Evolutionary conservation across 2,329 filamentous ascomycete species (phyloP), one percentile per base, ranked within the genome.

Genomic region (Fusarium nygamai): DNA sequence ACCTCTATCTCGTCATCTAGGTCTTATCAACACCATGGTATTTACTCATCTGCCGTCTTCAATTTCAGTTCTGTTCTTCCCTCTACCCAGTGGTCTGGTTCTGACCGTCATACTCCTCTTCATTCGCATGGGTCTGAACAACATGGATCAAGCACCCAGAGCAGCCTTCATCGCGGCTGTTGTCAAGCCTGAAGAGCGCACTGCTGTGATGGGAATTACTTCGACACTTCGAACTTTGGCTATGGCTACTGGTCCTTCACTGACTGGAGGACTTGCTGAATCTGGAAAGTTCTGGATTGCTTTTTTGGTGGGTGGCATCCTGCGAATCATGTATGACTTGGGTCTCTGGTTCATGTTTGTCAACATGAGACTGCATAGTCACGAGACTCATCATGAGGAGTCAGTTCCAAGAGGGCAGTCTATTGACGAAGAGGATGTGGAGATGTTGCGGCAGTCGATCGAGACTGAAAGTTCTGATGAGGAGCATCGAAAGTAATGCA

Each of bases 121-220:
- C 33, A 79, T 92, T 27, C 86, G 91, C 10, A 85, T 90, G 6
- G 89, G 89, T 0, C 83, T 93, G 50, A 92, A 92, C 76, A 90
- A 88, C 71, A 92, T 93, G 90, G 91, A 93, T 71, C 91, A 93
- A 82, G 91, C 89, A 0, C 91, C 91, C 0, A 85, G 91, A 5
- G 84, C 90, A 2, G 91, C 91, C 0, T 89, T 93, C 65, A 92
- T 93, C 57, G 90, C 91, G 2, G 90, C 90, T 1, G 89, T 92
- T 1, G 91, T 93, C 6, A 88, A 86, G 70, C 88, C 90, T 1
- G 87, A 89, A 61, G 91, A 93, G 80, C 84, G 91, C 4, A 93
- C 91, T 1, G 91, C 90, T 1, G 90, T 91, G n/a, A 91, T 93
- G 89, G 91, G 91, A 19, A 91, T 93, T 73, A 92, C 90, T 0